Base-by-base conservation (phyloP, 2,329 filamentous ascomycete genomes). In the Laburnicola sp. region DNA sequence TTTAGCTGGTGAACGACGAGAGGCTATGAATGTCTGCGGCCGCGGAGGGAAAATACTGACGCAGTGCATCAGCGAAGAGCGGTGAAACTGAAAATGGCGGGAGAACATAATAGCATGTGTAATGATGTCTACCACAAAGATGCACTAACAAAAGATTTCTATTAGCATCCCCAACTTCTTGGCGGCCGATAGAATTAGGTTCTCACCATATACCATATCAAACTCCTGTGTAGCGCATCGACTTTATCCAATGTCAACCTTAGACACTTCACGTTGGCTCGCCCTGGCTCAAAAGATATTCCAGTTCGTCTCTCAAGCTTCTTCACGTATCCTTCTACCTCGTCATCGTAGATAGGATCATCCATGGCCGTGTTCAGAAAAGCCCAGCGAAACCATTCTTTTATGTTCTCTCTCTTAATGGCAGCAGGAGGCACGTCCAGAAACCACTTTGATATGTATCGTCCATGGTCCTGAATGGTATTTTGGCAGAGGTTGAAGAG, bases 361-460 rank as follows among this genome's bases (percentile, higher is more conserved):
- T 60, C 58, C 7, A 76, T 69, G 11, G 65, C 72, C 16, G 72
- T 72, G 57, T 85, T 82, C 45, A 85, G 82, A 62, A 88, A 86
- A 0, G 81, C 84, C 86, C 86, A 88, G 5, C 80, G 74, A 23
- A 87, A n/a, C n/a, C n/a, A n/a, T n/a, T n/a, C n/a, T n/a, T n/a
- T n/a, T n/a, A n/a, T n/a, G n/a, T n/a, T n/a, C n/a, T n/a, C n/a
- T n/a, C n/a, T n/a, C n/a, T n/a, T n/a, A n/a, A n/a, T n/a, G n/a
- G n/a, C n/a, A n/a, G n/a, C n/a, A n/a, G n/a, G n/a, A n/a, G n/a
- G n/a, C n/a, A n/a, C n/a, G n/a, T n/a, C n/a, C n/a, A n/a, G n/a
- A n/a, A n/a, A n/a, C n/a, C n/a, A n/a, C n/a, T n/a, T n/a, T n/a
- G n/a, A n/a, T n/a, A n/a, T n/a, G n/a, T n/a, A n/a, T n/a, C n/a